Evolutionary conservation across 2,329 filamentous ascomycete genomes (phyloP).

Genomic region (Madurella mycetomatis): DNA sequence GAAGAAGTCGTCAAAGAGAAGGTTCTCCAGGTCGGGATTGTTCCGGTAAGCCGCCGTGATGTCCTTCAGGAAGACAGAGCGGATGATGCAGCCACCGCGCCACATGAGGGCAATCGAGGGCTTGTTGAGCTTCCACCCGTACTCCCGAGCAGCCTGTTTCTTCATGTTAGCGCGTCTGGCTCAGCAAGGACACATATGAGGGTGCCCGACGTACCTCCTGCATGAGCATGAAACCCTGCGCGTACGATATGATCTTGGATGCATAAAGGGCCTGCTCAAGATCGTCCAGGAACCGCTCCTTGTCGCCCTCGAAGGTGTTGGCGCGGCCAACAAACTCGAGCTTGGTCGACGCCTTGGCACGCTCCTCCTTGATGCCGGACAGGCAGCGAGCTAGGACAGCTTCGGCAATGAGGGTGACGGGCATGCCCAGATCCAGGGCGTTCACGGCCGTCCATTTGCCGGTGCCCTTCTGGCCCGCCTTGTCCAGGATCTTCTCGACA

Average conservation of each 20-base stretch:
- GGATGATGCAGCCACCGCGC: constrained; percentile 99
- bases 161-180: constrained; percentile 2
- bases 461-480: constrained; percentile 98
- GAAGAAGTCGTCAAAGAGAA: constrained; percentile 99
- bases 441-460: constrained; percentile 99
- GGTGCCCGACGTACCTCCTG: constrained; percentile 68
- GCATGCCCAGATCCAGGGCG: constrained; percentile 96
- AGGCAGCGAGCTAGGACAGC: constrained; percentile 93
- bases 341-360: constrained; percentile 71
- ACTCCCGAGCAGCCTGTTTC: constrained; percentile 82
- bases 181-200: not conserved
- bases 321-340: constrained; percentile 70
- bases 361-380: constrained; percentile 91
- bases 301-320: constrained; percentile 82
- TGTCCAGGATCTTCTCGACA: constrained; percentile 98
- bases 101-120: constrained; percentile 99
- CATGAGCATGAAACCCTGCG: constrained; percentile 99
- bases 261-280: constrained; percentile 98
- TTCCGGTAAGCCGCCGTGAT: constrained; percentile 96
- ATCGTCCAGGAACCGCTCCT: constrained; percentile 89
- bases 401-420: constrained; percentile 96
- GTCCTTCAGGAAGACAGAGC: constrained; percentile 99
- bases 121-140: constrained; percentile 99
- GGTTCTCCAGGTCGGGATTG: constrained; percentile 92
- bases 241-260: constrained; percentile 99